phyloP scores from a whole-genome alignment of 805 yeast genomes.

The Nakazawaea ishiwadae region DNA sequence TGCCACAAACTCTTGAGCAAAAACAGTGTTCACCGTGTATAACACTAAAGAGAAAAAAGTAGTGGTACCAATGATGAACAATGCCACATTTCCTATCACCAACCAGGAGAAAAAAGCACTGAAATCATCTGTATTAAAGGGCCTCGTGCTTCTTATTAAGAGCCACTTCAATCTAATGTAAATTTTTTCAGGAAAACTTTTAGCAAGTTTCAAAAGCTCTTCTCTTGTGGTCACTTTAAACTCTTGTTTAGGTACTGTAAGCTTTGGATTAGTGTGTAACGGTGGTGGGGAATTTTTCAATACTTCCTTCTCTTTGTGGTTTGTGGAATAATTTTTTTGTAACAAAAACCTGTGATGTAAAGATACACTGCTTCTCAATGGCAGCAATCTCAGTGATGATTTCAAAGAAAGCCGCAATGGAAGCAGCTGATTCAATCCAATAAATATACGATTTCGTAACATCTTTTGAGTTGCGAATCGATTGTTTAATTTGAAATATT shows the following conservation, averaged over 20 bases:
- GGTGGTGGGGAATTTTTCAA: conserved; percentile 3
- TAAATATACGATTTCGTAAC: too few relatives aligned
- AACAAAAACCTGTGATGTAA: too few relatives aligned
- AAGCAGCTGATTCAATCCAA: too few relatives aligned
- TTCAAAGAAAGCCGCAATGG: too few relatives aligned
- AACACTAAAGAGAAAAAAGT: conserved; percentile 82
- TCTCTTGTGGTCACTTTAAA: conserved; percentile 12
- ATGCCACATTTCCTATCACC: conserved; percentile 76
- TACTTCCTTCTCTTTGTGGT: background rate
- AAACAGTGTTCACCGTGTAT: conserved; percentile 73
- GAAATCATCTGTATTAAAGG: conserved; percentile 89
- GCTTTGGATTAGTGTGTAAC: background rate
- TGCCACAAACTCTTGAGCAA: conserved; percentile 88
- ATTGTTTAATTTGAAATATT: too few relatives aligned
- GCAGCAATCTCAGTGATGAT: too few relatives aligned
- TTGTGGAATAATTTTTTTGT: background rate
- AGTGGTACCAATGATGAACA: conserved; percentile 85
- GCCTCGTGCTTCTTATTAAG: conserved; percentile 68
- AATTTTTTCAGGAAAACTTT: conserved; percentile 13
- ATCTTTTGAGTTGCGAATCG: background rate
- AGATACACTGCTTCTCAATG: too few relatives aligned
- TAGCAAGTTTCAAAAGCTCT: conserved; percentile 12
- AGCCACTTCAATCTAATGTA: conserved; percentile 58
- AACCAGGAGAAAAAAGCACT: conserved; percentile 91
- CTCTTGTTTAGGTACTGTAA: background rate